Evolutionary conservation across 352 stramenopile species (phyloP).

Genomic region (Paralagenidium karlingii): DNA sequence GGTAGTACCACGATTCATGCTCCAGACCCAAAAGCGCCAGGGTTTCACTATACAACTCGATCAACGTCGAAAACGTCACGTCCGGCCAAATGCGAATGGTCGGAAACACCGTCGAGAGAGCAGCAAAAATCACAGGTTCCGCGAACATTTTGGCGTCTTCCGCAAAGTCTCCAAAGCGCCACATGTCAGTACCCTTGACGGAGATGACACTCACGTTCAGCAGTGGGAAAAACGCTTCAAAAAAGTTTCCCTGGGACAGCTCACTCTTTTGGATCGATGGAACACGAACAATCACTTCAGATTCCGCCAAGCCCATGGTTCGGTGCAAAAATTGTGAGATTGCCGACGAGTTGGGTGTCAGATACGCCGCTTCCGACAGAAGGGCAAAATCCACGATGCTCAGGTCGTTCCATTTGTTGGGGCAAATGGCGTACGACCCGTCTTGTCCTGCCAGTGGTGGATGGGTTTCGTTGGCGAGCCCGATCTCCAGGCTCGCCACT

Average conservation of each 20-base stretch:
- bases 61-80: slow-evolving; percentile 76
- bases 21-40: slow-evolving; percentile 80
- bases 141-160: slow-evolving; percentile 88
- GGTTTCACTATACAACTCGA: slow-evolving; percentile 79
- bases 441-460: slow-evolving; percentile 24
- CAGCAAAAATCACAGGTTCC: slow-evolving; percentile 81
- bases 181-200: slow-evolving; percentile 82
- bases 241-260: slow-evolving; percentile 77
- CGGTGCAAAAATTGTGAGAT: slow-evolving; percentile 49
- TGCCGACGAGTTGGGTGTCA: slow-evolving; percentile 74
- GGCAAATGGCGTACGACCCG: slow-evolving; percentile 62
- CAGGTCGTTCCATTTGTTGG: slow-evolving; percentile 60
- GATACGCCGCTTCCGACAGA: slow-evolving; percentile 81
- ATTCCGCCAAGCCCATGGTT: slow-evolving; percentile 36
- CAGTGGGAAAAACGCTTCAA: slow-evolving; percentile 56
- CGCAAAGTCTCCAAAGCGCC: slow-evolving; percentile 82
- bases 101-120: slow-evolving; percentile 81
- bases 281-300: slow-evolving; percentile 35
- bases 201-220: slow-evolving; percentile 81
- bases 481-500: slow-evolving; percentile 75
- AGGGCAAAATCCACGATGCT: slow-evolving; percentile 74
- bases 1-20: slow-evolving; percentile 81
- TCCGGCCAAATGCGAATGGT: slow-evolving; percentile 88
- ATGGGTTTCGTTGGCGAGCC: slow-evolving; percentile 28
- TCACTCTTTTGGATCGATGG: slow-evolving; percentile 69